Percentiles rank a stretch among this genome's conserved stretches.
Evolutionary conservation across 1,284 basidiomycete species (phyloP).

Genomic region (Puccinia polysora): DNA sequence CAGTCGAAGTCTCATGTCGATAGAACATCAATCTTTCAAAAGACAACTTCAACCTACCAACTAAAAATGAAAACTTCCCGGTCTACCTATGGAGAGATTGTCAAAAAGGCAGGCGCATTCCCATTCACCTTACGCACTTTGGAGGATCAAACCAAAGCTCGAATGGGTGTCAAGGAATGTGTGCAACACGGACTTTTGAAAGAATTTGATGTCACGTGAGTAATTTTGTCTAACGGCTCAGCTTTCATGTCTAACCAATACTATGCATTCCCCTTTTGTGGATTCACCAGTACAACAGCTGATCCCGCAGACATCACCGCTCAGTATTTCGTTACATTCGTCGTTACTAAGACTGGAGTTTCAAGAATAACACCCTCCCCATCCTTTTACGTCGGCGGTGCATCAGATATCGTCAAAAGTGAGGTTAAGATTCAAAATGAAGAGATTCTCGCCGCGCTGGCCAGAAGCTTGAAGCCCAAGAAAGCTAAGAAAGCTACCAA

Average conservation of each 20-base stretch:
- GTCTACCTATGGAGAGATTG: slow-evolving; percentile 88
- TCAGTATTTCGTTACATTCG: slow-evolving; percentile 50
- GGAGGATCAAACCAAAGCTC: slow-evolving; percentile 90
- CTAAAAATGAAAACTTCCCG: slow-evolving; percentile 97
- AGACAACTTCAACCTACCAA: slow-evolving; percentile 77
- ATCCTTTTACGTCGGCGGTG: slow-evolving; percentile 84
- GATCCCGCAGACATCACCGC: slow-evolving; percentile 47
- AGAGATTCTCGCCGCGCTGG: slow-evolving; percentile 71
- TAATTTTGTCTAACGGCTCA: neutral
- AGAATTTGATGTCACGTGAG: slow-evolving; percentile 69
- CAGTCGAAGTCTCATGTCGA: slow-evolving; percentile 80
- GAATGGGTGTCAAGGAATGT: slow-evolving; percentile 92
- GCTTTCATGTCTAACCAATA: no score
- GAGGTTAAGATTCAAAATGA: slow-evolving; percentile 83
- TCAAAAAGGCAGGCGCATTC: slow-evolving; percentile 95
- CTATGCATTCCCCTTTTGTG: slow-evolving; percentile 16
- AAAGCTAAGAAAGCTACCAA: slow-evolving; percentile 75
- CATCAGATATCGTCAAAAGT: slow-evolving; percentile 78
- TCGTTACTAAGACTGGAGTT: slow-evolving; percentile 51
- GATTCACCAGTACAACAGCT: slow-evolving; percentile 47
- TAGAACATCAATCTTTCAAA: slow-evolving; percentile 88
- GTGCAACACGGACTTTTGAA: slow-evolving; percentile 85
- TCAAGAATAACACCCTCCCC: slow-evolving; percentile 62
- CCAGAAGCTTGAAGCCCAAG: slow-evolving; percentile 80
- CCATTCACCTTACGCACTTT: slow-evolving; percentile 91